phyloP scores from a whole-genome alignment of 345 rosid genomes.

The Bruguiera sexangula region DNA sequence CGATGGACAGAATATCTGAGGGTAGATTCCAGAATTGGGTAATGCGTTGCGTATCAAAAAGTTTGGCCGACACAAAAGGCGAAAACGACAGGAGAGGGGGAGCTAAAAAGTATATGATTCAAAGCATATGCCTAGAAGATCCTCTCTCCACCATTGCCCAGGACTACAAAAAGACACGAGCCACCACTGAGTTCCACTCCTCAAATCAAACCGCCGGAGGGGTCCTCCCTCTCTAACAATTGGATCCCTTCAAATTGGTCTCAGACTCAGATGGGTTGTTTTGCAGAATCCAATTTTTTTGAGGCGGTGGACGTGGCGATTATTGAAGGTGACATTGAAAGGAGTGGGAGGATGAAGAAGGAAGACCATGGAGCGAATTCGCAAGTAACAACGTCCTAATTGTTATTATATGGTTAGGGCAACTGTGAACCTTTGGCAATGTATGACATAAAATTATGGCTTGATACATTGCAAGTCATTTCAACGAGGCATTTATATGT shows the following conservation, averaged over 20 bases:
- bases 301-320: background rate
- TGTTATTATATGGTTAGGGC: conserved; percentile 35
- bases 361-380: background rate
- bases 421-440: conserved; percentile 43
- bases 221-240: background rate
- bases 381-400: conserved; percentile 21
- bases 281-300: background rate
- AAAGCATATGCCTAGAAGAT: conserved; percentile 46
- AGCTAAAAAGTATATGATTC: conserved; percentile 5
- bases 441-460: background rate
- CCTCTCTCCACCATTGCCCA: conserved; percentile 20
- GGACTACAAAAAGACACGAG: conserved; percentile 5
- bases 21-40: conserved; percentile 31
- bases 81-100: background rate
- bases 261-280: conserved; percentile 4
- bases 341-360: background rate
- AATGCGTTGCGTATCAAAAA: conserved; percentile 4
- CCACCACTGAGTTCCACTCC: background rate
- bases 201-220: background rate
- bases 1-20: conserved; percentile 15
- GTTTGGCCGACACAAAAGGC: conserved; percentile 10
- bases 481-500: too few species aligned
- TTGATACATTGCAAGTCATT: background rate
- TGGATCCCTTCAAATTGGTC: background rate
- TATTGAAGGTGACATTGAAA: conserved; percentile 1